Percentiles rank a stretch among this genome's conserved stretches.
phyloP scores from a whole-genome alignment of 78 protist species.

The Dictyostelium purpureum region DNA sequence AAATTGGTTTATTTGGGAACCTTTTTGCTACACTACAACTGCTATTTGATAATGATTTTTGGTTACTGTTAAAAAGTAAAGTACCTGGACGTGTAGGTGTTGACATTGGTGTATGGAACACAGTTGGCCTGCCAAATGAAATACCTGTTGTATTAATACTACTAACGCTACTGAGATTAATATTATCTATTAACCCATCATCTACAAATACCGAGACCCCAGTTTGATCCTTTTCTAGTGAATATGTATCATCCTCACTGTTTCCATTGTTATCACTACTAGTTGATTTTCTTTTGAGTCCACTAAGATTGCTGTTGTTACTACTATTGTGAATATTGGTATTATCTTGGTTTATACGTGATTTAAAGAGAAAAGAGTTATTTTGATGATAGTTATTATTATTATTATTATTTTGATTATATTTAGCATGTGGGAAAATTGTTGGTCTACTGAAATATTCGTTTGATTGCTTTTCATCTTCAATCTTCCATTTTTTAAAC shows the following conservation, averaged over 20 bases:
- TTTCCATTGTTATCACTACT: background rate
- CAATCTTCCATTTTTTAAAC: constrained; percentile 19
- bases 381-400: background rate
- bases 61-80: background rate
- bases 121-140: background rate
- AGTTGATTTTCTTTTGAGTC: constrained; percentile 7
- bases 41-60: background rate
- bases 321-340: too few species aligned
- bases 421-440: background rate
- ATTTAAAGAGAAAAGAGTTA: background rate
- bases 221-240: constrained; percentile 14
- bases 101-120: background rate
- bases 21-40: background rate
- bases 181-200: background rate
- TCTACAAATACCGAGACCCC: background rate
- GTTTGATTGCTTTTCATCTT: constrained; percentile 16
- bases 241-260: constrained; percentile 7
- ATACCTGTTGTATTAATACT: background rate
- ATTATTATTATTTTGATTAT: background rate
- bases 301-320: background rate
- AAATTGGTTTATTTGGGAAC: background rate
- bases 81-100: too few species aligned
- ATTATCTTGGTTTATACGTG: background rate
- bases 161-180: constrained; percentile 15
- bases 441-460: constrained; percentile 21